Percentiles rank a stretch among this genome's conserved stretches.
These are phyloP conservation scores for Lachancea thermotolerans DNA, from an alignment of 805 yeast genomes.

Conservation along the genomic window DNA sequence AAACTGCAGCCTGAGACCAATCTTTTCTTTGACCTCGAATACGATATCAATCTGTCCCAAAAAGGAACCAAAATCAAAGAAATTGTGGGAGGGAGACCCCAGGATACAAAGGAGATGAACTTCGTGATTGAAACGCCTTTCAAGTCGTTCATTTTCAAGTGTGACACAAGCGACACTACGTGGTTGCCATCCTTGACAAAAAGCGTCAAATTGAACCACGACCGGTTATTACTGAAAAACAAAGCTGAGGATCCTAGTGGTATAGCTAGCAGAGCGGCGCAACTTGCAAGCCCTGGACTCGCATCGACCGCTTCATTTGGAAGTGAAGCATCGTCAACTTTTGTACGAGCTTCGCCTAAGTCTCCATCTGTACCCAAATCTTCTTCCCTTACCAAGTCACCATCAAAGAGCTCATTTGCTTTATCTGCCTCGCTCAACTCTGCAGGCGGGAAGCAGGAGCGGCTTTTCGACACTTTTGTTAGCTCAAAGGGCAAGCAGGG, in stretches of 20 bases:
- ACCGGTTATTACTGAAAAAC: conserved; percentile 33
- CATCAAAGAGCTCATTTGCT: conserved; percentile 2
- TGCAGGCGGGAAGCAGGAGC: conserved; percentile 16
- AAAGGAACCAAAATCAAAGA: conserved; percentile 54
- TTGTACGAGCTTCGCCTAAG: conserved; percentile 4
- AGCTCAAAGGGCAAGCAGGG: conserved; percentile 18
- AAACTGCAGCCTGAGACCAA: conserved; percentile 28
- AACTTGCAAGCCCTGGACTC: conserved; percentile 13
- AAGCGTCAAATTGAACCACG: conserved; percentile 43
- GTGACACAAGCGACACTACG: conserved; percentile 41
- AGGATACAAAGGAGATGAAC: conserved; percentile 22
- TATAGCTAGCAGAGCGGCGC: conserved; percentile 18
- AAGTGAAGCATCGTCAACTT: conserved; percentile 4
- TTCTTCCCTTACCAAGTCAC: conserved; percentile 2
- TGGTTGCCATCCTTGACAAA: conserved; percentile 55
- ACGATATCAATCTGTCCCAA: conserved; percentile 49
- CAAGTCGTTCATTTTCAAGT: conserved; percentile 51
- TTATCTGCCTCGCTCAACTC: not conserved
- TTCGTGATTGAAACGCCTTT: conserved; percentile 54
- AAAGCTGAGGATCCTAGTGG: conserved; percentile 10
- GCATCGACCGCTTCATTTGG: conserved; percentile 4
- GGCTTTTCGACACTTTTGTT: conserved; percentile 33
- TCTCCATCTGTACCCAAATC: conserved; percentile 4
- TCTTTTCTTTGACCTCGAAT: conserved; percentile 38
- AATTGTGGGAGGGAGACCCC: conserved; percentile 35